Evolutionary conservation across 768 basidiomycete genomes (phyloP).

Genomic region (Tricholoma matsutake): DNA sequence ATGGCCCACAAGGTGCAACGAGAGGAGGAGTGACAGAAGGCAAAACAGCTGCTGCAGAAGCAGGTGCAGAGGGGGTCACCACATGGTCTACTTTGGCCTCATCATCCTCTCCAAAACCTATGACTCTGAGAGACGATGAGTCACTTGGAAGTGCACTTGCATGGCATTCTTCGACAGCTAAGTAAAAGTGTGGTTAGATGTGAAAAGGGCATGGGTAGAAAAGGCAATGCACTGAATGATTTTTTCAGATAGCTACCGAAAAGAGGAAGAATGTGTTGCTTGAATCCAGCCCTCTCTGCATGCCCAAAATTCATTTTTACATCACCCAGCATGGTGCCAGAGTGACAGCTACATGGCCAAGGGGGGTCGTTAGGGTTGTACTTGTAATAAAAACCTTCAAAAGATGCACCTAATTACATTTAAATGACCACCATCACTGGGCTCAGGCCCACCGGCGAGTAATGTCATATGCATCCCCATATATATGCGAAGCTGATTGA

Average conservation of each 20-base stretch:
- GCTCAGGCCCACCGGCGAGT: neutral
- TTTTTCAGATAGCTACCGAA: neutral
- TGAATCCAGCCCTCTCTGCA: neutral
- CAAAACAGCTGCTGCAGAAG: neutral
- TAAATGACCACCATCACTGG: too few relatives aligned
- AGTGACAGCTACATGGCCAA: neutral
- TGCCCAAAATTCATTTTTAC: neutral
- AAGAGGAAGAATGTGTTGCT: neutral
- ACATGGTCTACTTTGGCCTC: neutral
- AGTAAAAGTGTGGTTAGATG: neutral
- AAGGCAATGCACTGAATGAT: neutral
- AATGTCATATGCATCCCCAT: neutral
- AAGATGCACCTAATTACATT: too few relatives aligned
- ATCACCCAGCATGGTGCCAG: neutral
- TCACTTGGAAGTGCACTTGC: neutral
- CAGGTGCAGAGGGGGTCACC: neutral
- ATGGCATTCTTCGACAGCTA: neutral
- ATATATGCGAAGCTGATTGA: neutral
- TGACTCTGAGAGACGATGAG: neutral
- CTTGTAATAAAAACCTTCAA: too few relatives aligned
- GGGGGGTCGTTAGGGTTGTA: neutral
- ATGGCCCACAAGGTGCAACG: neutral
- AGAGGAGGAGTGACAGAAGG: neutral
- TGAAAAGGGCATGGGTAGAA: neutral
- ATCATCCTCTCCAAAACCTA: neutral